Conservation (phyloP, 2,329 filamentous ascomycete genomes). For the Ophiostoma populinum region DNA sequence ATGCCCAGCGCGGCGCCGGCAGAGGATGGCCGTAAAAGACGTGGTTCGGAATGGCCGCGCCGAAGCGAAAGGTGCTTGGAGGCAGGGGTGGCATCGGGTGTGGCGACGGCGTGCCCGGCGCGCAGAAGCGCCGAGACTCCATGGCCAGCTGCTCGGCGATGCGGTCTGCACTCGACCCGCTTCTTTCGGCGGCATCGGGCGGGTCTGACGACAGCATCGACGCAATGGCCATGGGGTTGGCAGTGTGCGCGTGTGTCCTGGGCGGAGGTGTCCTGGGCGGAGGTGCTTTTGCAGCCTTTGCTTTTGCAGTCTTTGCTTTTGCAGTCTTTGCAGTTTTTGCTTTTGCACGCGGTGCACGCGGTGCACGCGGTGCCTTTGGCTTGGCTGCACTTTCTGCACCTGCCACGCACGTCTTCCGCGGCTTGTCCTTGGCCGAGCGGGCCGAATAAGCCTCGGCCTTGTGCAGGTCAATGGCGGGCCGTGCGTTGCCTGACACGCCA, state of each 20-base stretch:
- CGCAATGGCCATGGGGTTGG: background rate
- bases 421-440: too few species aligned
- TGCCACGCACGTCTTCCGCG: too few species aligned
- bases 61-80: too few species aligned
- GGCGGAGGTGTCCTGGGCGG: background rate
- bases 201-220: background rate
- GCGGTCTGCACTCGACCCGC: conserved; percentile 4
- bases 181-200: too few species aligned
- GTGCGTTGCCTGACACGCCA: too few species aligned
- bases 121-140: background rate
- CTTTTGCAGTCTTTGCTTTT: background rate
- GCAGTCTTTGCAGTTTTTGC: background rate
- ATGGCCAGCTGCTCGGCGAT: conserved; percentile 2
- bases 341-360: too few species aligned
- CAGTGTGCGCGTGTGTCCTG: background rate
- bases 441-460: too few species aligned
- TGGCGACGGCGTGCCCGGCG: background rate
- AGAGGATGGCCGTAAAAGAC: too few species aligned
- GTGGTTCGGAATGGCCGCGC: too few species aligned
- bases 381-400: background rate
- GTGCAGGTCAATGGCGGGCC: too few species aligned
- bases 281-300: background rate
- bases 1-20: too few species aligned
- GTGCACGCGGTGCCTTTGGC: background rate
- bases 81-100: too few species aligned